phyloP scores from a whole-genome alignment of 2,329 filamentous ascomycete genomes.

The Colletotrichum chlorophyti region DNA sequence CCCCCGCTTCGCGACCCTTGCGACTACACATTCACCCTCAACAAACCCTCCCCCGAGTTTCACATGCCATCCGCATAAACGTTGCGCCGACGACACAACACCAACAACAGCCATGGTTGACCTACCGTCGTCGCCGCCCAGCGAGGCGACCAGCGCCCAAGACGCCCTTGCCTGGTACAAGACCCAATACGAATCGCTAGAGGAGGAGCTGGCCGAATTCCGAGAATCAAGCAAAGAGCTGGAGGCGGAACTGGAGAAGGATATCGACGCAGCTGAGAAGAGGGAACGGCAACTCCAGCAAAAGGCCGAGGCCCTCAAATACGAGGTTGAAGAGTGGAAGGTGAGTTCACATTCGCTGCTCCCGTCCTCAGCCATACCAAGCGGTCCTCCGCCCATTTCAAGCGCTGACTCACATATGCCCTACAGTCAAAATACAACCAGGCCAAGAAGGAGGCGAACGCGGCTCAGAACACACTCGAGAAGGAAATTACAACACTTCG shows the following conservation, averaged over 20 bases:
- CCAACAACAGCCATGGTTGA: conserved; percentile 55
- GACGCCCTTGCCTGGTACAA: conserved; percentile 95
- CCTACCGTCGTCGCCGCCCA: conserved; percentile 67
- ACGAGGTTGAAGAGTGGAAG: conserved; percentile 99
- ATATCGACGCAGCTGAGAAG: conserved; percentile 94
- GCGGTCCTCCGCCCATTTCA: no score
- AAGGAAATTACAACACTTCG: conserved; percentile 95
- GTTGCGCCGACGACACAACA: conserved; percentile 12
- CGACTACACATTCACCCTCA: neutral
- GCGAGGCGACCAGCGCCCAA: conserved; percentile 62
- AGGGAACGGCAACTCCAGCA: conserved; percentile 85
- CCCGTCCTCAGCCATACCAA: neutral
- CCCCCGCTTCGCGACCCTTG: conserved; percentile 1
- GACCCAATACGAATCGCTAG: conserved; percentile 89
- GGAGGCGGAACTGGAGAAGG: conserved; percentile 93
- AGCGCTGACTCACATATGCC: conserved; percentile 22
- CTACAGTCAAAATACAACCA: conserved; percentile 91
- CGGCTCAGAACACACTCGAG: conserved; percentile 84
- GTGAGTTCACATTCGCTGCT: conserved; percentile 40
- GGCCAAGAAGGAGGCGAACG: conserved; percentile 85
- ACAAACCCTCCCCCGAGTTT: conserved; percentile 2
- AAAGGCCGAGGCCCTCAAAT: conserved; percentile 83
- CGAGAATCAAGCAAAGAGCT: conserved; percentile 93
- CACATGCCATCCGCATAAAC: conserved; percentile 18
- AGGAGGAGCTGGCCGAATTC: conserved; percentile 91